phyloP scores from a whole-genome alignment of 305 asterid genomes.

The Withania somnifera region DNA sequence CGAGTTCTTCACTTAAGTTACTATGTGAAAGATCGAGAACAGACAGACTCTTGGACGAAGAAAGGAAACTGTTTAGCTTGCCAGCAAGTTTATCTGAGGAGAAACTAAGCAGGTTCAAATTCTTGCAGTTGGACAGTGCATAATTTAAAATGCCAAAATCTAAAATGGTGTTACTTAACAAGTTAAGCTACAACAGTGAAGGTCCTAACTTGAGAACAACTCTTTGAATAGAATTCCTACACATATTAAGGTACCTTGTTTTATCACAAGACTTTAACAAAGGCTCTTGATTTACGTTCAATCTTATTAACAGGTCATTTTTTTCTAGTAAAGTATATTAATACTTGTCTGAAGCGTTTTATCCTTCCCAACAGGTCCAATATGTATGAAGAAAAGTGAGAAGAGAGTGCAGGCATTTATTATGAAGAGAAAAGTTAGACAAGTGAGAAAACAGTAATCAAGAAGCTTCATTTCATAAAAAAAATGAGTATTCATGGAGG shows the following conservation, averaged over 20 bases:
- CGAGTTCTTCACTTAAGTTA: constrained; percentile 48
- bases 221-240: constrained; percentile 43
- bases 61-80: constrained; percentile 21
- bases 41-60: constrained; percentile 43
- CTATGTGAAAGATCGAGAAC: constrained; percentile 56
- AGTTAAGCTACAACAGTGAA: constrained; percentile 51
- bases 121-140: constrained; percentile 44
- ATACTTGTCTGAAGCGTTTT: too few relatives aligned
- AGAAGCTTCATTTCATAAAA: too few relatives aligned
- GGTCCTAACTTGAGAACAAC: constrained; percentile 45
- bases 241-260: constrained; percentile 44
- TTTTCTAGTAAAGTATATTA: too few relatives aligned
- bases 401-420: too few relatives aligned
- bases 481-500: too few relatives aligned
- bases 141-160: constrained; percentile 34
- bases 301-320: too few relatives aligned
- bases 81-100: constrained; percentile 53
- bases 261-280: constrained; percentile 32
- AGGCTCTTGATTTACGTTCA: too few relatives aligned
- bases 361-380: too few relatives aligned
- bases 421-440: too few relatives aligned
- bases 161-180: constrained; percentile 43
- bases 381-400: too few relatives aligned
- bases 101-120: constrained; percentile 39
- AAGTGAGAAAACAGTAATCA: too few relatives aligned